A percentile compares a stretch with the other conserved stretches of the same genome.
Conservation (phyloP, 1,139 yeast species). For the Saccharomycopsis phalli region DNA sequence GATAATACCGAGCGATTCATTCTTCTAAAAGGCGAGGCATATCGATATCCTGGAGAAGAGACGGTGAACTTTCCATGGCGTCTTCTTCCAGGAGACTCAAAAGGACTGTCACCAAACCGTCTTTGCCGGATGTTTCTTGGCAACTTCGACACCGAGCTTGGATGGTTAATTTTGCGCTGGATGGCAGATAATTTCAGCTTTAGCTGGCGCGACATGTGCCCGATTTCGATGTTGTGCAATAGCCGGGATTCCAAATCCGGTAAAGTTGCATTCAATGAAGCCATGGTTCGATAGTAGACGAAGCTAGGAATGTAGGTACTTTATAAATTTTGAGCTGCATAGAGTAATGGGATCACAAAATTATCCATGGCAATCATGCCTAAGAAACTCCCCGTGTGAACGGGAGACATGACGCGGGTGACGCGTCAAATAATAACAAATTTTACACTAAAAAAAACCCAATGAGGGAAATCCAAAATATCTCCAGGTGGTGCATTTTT, state of each 20-base stretch:
- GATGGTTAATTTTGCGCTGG: slow-evolving; percentile 7
- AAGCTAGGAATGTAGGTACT: no score
- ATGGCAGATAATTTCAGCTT: slow-evolving; percentile 15
- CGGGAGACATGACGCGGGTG: no score
- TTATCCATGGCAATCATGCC: no score
- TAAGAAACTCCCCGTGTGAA: no score
- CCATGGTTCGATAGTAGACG: no score
- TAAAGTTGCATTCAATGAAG: no score
- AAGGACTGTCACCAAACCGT: background rate
- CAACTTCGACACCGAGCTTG: background rate
- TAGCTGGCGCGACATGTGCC: slow-evolving; percentile 18
- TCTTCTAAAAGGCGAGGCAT: background rate
- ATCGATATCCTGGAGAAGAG: slow-evolving; percentile 5
- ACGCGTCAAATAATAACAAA: no score
- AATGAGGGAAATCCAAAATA: no score
- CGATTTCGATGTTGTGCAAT: slow-evolving; percentile 19
- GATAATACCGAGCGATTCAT: background rate
- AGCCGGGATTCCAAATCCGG: slow-evolving; percentile 13
- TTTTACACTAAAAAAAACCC: no score
- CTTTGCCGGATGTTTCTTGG: slow-evolving; percentile 5
- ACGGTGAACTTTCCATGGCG: slow-evolving; percentile 1
- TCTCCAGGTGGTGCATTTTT: no score
- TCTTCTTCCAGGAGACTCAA: background rate
- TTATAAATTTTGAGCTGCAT: no score
- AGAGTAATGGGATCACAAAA: no score